Base-by-base conservation (phyloP, 73 alveolate genomes). In the Paramecium primaurelia region DNA sequence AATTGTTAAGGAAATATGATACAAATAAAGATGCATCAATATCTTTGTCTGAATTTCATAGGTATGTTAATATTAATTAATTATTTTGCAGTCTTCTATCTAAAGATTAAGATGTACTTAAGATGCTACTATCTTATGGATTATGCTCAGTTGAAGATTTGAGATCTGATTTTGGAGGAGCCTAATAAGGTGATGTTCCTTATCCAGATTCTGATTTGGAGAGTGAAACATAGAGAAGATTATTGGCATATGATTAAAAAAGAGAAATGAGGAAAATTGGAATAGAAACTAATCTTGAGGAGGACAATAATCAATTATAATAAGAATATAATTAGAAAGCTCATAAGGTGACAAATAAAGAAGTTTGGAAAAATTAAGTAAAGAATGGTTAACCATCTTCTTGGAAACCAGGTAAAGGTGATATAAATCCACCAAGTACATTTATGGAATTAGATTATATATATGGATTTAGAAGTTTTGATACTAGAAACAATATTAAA, bases 391-490 rank as follows among this genome's bases (percentile, higher is more conserved):
- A 93, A 34, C 99, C 99, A 40, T 69, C 97, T 2, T 51, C 77
- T 60, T 97, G 97, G 94, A 93, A 93, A 86, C 96, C 96, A 60
- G 93, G 96, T 3, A 95, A 95, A 92, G 97, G 96, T 36, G 99
- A 98, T 80, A 96, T 95, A 10, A 93, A 90, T 30, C 95, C 99
- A 10, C 99, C 99, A 11, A 98, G 97, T 92, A 99, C 99, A 11
- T 95, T 90, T 77, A 77, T 97, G 68, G 96, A 96, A 49, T 92
- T 98, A 71, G 99, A 98, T 92, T 97, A 97, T 92, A 96, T 98
- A 37, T 97, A 97, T 92, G 99, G 99, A 51, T 98, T 97, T 93
- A 93, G 99, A 87, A 96, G 99, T 86, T 99, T 97, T 86, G 99
- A 98, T 94, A 95, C 97, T 30, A 95, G 99, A 96, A 98, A 98